Conservation (phyloP, 2,329 filamentous ascomycete species). For the Myriangium duriaei region DNA sequence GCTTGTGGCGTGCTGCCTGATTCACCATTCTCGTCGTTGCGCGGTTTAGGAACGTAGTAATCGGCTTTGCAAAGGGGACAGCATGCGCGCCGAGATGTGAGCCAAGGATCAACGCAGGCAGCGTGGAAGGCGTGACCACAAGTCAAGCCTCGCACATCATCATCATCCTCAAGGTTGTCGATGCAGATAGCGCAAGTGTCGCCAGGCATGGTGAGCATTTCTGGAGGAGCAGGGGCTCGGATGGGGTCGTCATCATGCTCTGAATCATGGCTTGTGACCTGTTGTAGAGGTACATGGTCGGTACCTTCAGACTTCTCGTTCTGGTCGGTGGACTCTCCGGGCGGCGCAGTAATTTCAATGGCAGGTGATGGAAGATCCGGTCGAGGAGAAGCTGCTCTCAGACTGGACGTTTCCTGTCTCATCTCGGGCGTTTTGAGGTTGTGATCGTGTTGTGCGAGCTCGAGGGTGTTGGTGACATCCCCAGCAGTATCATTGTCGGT, state of each 20-base stretch:
- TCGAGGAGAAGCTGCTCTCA: slow-evolving; percentile 2
- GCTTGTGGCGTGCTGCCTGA: slow-evolving; percentile 14
- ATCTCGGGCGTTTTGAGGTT: slow-evolving; percentile 21
- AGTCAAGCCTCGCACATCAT: slow-evolving; percentile 83
- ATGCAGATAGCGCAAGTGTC: slow-evolving; percentile 96
- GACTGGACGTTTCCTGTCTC: slow-evolving; percentile 1
- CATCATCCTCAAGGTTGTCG: slow-evolving; percentile 84
- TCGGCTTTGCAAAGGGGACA: slow-evolving; percentile 97
- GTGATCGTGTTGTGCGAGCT: slow-evolving; percentile 34
- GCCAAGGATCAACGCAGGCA: slow-evolving; percentile 89
- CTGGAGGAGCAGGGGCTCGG: slow-evolving; percentile 65
- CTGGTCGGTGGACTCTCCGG: slow-evolving; percentile 17
- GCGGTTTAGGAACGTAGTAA: slow-evolving; percentile 89
- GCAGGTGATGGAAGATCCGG: slow-evolving; percentile 13
- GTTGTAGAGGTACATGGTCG: slow-evolving; percentile 16
- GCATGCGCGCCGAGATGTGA: slow-evolving; percentile 86
- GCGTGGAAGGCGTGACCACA: slow-evolving; percentile 99
- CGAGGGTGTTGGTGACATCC: slow-evolving; percentile 23
- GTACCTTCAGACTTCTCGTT: slow-evolving; percentile 22
- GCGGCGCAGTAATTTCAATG: slow-evolving; percentile 10
- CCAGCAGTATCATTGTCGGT: slow-evolving; percentile 10
- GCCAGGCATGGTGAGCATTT: slow-evolving; percentile 67
- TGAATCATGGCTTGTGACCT: slow-evolving; percentile 14
- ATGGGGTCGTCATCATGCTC: slow-evolving; percentile 73
- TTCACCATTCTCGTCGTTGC: slow-evolving; percentile 37